Evolutionary conservation across 345 rosid species (phyloP), one percentile per base, ranked within the genome.

Genomic region (Leavenworthia alabamica): DNA sequence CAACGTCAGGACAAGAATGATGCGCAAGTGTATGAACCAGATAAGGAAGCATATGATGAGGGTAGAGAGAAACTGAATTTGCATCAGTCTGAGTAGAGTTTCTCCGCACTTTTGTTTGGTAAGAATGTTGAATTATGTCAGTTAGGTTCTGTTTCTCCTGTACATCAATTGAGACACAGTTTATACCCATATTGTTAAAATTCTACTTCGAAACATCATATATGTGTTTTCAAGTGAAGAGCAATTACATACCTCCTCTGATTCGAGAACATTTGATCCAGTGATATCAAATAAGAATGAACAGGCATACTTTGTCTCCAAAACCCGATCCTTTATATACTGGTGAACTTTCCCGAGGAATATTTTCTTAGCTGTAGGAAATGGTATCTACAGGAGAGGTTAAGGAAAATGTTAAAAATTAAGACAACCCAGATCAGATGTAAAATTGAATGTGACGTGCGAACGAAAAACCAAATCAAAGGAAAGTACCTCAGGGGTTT

Each of bases 221-320:
- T 64, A 14, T 26, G 22, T 70, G 43, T 64, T 27, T 52, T 71
- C 11, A 62, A 75, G 76, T 67, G 11, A 73, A 60, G 73, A 68
- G 40, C 14, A 32, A 48, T 44, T 52, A 27, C 50, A 64, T 77
- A 93, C 99, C 97, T 86, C 96, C 62, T 89, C 97, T 43, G 65
- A 78, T 33, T 76, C 83, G 28, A 80, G 73, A 9, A 71, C 74
- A 55, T 72, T 78, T 15, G 77, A 65, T 63, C 76, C 90, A 60
- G 70, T 53, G 37, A 69, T 66, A 50, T 73, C 70, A 71, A 85
- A 86, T 67, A 86, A 44, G 71, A 87, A 87, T 41, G 97, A 85
- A 80, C 90, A 81, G 28, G 86, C 96, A 79, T 89, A 93, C 76
- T 82, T 93, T 40, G 82, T 81, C 74, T 89, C 99, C 79, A 89